A percentile compares a stretch with the other conserved stretches of the same genome.
These are phyloP conservation scores for Cystofilobasidium macerans DNA, from an alignment of 768 basidiomycete genomes.

Conservation along the genomic window DNA sequence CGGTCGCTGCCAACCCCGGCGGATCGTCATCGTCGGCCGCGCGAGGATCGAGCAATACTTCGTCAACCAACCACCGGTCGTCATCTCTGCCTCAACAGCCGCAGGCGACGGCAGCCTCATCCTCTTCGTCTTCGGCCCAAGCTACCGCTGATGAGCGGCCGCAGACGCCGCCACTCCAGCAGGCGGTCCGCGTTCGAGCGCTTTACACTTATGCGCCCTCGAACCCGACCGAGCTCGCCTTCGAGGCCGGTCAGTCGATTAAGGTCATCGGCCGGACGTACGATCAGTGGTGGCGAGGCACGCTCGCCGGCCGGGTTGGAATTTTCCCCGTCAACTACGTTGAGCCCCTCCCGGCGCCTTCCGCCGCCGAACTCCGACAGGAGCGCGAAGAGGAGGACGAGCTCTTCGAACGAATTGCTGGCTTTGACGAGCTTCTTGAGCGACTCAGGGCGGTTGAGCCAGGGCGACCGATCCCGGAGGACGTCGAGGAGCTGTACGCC, in stretches of 20 bases:
- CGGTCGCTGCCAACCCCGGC: no score
- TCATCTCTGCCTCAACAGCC: neutral
- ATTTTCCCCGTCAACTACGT: constrained; percentile 98
- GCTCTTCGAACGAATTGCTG: constrained; percentile 74
- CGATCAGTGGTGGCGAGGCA: constrained; percentile 95
- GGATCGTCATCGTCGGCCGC: no score
- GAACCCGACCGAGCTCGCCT: constrained; percentile 78
- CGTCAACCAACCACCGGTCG: neutral
- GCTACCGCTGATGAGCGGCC: no score
- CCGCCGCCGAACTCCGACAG: constrained; percentile 57
- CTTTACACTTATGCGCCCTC: constrained; percentile 78
- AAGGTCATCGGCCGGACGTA: constrained; percentile 89
- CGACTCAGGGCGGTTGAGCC: constrained; percentile 64
- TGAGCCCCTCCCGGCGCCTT: constrained; percentile 73
- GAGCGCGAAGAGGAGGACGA: constrained; percentile 80
- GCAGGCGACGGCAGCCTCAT: constrained; percentile 8
- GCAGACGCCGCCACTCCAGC: constrained; percentile 23
- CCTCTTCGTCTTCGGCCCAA: neutral
- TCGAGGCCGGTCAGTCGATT: constrained; percentile 83
- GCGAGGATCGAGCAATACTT: neutral
- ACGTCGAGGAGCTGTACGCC: constrained; percentile 51
- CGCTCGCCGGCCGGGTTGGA: constrained; percentile 75
- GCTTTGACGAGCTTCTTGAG: constrained; percentile 66
- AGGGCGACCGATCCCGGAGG: constrained; percentile 75
- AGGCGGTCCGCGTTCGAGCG: constrained; percentile 71